Evolutionary conservation across 495 filamentous ascomycete species (phyloP).

Genomic region (Penicillium simplicissimum): DNA sequence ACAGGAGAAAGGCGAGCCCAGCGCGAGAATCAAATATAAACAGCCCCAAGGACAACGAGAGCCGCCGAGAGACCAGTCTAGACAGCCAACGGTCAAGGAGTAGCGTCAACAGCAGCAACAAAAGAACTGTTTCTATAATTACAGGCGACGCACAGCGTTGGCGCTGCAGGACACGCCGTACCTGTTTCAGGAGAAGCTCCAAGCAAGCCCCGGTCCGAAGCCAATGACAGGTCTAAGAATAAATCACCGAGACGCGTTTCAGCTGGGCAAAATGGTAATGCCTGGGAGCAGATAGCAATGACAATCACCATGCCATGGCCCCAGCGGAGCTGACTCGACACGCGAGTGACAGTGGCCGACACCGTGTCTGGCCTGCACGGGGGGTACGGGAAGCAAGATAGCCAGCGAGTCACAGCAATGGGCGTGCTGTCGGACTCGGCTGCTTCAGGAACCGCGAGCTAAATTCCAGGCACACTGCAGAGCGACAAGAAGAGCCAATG

Average conservation of each 20-base stretch:
- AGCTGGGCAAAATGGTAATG: constrained; percentile 9
- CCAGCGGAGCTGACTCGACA: constrained; percentile 7
- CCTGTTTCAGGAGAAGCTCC: constrained; percentile 24
- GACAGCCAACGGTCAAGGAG: neutral
- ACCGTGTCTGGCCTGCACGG: neutral
- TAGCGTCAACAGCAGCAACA: constrained; percentile 11
- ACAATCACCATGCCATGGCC: constrained; percentile 19
- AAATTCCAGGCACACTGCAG: constrained; percentile 24
- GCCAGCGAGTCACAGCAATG: neutral
- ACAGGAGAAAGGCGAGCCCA: constrained; percentile 5
- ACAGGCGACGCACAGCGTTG: constrained; percentile 12
- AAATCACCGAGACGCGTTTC: constrained; percentile 24
- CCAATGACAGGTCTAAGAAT: constrained; percentile 32
- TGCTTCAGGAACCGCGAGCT: constrained; percentile 33
- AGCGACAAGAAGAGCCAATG: constrained; percentile 29
- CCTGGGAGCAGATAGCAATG: neutral
- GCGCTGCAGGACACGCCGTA: constrained; percentile 10
- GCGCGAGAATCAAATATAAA: constrained; percentile 6
- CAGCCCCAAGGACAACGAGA: constrained; percentile 1
- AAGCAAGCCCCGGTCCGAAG: neutral
- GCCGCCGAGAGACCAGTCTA: constrained; percentile 15
- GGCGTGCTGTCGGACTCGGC: neutral
- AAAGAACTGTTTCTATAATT: constrained; percentile 28
- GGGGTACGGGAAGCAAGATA: too few species aligned
- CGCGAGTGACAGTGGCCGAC: constrained; percentile 8